A percentile compares a stretch with the other conserved stretches of the same genome.
Conservation (phyloP, 1,284 basidiomycete species). For the Ustilago esculenta region DNA sequence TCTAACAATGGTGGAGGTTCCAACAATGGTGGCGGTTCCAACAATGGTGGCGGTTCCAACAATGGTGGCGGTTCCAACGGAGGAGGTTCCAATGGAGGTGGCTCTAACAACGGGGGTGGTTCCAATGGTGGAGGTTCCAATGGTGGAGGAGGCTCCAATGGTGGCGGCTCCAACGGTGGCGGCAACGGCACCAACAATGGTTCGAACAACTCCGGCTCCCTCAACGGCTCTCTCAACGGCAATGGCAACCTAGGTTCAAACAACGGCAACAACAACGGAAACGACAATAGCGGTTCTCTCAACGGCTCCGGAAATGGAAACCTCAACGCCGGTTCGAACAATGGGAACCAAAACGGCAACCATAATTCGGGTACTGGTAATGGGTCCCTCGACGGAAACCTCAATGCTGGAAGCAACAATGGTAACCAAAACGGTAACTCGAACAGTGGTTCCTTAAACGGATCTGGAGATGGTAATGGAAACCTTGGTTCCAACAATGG, state of each 20-base stretch:
- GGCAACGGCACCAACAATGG: slow-evolving; percentile 9
- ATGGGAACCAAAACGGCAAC: slow-evolving; percentile 12
- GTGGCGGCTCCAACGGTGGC: neutral
- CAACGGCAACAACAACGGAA: slow-evolving; percentile 22
- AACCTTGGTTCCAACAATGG: slow-evolving; percentile 20
- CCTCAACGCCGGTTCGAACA: slow-evolving; percentile 8
- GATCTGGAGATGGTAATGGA: neutral
- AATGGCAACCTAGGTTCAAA: slow-evolving; percentile 15
- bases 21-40: slow-evolving; percentile 1
- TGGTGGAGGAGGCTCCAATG: slow-evolving; percentile 11
- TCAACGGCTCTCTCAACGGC: slow-evolving; percentile 14
- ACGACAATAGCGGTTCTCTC: slow-evolving; percentile 6
- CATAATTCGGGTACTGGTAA: slow-evolving; percentile 7
- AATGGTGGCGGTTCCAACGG: slow-evolving; percentile 16
- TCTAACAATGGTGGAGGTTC: neutral
- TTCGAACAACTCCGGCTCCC: slow-evolving; percentile 2
- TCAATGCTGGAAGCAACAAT: slow-evolving; percentile 6
- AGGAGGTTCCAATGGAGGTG: slow-evolving; percentile 5
- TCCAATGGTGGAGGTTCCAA: slow-evolving; percentile 11
- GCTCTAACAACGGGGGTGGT: slow-evolving; percentile 6
- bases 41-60: slow-evolving; percentile 15
- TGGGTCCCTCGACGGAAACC: slow-evolving; percentile 8
- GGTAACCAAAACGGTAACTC: slow-evolving; percentile 7
- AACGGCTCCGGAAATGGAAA: slow-evolving; percentile 10
- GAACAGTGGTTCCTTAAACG: slow-evolving; percentile 8